A percentile compares a stretch with the other conserved stretches of the same genome.
Evolutionary conservation across 2,329 filamentous ascomycete species (phyloP).

Genomic region (Juglanconis juglandina): DNA sequence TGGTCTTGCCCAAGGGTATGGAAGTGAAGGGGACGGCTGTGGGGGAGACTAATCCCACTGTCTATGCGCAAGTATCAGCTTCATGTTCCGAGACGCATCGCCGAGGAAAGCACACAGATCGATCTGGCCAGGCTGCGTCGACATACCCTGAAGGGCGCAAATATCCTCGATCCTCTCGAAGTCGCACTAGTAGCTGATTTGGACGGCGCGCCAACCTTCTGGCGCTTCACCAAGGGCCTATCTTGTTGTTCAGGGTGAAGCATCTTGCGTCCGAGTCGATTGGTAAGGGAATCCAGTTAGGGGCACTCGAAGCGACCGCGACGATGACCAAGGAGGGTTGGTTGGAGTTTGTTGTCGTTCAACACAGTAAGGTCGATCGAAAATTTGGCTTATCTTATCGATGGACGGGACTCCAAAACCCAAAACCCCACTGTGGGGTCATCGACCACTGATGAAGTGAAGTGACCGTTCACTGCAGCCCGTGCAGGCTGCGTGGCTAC

Average conservation of each 20-base stretch:
- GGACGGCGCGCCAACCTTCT: slow-evolving; percentile 55
- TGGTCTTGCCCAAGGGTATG: slow-evolving; percentile 84
- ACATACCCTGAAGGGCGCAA: slow-evolving; percentile 86
- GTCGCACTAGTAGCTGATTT: slow-evolving; percentile 35
- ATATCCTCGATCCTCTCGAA: slow-evolving; percentile 68
- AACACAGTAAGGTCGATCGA: too few species aligned
- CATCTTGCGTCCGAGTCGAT: slow-evolving; percentile 36
- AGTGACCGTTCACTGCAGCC: too few species aligned
- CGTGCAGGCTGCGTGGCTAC: too few species aligned
- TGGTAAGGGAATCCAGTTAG: background rate
- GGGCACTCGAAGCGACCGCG: background rate
- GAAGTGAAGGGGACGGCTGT: slow-evolving; percentile 87
- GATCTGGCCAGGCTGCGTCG: background rate
- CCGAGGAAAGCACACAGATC: background rate
- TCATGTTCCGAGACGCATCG: background rate
- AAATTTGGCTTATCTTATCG: slow-evolving; percentile 14
- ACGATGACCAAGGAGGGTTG: background rate
- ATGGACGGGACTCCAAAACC: too few species aligned
- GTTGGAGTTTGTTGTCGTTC: too few species aligned
- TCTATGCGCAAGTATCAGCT: slow-evolving; percentile 50
- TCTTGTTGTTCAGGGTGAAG: slow-evolving; percentile 54
- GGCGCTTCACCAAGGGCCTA: slow-evolving; percentile 69
- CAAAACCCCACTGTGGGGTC: too few species aligned
- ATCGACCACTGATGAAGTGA: too few species aligned
- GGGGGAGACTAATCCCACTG: slow-evolving; percentile 87